These are phyloP conservation scores for Amanita phalloides DNA, from an alignment of 768 basidiomycete genomes.

Conservation along the genomic window DNA sequence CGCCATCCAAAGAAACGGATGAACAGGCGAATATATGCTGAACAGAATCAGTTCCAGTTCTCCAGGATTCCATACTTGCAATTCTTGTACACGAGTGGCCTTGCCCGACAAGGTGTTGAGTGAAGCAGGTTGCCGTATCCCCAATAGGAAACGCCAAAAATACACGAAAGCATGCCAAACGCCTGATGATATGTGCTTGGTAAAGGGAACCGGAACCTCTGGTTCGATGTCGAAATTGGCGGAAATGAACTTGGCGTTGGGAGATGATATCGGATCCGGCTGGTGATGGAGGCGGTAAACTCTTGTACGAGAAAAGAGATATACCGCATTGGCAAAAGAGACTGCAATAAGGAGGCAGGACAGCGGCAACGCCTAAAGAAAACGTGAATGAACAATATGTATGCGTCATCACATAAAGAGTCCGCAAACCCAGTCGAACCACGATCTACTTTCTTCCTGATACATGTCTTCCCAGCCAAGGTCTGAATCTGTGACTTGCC, in stretches of 20 bases:
- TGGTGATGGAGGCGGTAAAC: constrained; percentile 59
- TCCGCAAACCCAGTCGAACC: constrained; percentile 71
- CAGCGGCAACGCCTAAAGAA: constrained; percentile 50
- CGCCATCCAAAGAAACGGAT: constrained; percentile 64
- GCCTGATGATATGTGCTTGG: constrained; percentile 28
- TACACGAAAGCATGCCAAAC: constrained; percentile 43
- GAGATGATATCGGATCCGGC: constrained; percentile 56
- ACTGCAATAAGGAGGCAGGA: constrained; percentile 42
- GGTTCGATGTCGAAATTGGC: constrained; percentile 38
- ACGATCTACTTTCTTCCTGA: constrained; percentile 49
- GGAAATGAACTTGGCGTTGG: constrained; percentile 56
- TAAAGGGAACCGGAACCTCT: constrained; percentile 32
- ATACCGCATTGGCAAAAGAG: constrained; percentile 50
- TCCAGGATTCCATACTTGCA: constrained; percentile 72
- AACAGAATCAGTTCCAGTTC: constrained; percentile 63
- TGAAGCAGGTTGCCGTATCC: constrained; percentile 37
- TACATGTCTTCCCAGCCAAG: constrained; percentile 75
- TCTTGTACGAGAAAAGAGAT: constrained; percentile 60
- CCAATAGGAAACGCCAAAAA: constrained; percentile 59
- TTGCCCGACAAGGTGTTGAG: constrained; percentile 27
- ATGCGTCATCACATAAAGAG: constrained; percentile 6
- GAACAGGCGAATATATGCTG: constrained; percentile 69
- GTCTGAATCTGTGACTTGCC: constrained; percentile 52
- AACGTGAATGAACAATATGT: constrained; percentile 3
- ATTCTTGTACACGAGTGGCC: constrained; percentile 53